phyloP scores from a whole-genome alignment of 768 basidiomycete genomes.

The Leucogyrophana mollusca region DNA sequence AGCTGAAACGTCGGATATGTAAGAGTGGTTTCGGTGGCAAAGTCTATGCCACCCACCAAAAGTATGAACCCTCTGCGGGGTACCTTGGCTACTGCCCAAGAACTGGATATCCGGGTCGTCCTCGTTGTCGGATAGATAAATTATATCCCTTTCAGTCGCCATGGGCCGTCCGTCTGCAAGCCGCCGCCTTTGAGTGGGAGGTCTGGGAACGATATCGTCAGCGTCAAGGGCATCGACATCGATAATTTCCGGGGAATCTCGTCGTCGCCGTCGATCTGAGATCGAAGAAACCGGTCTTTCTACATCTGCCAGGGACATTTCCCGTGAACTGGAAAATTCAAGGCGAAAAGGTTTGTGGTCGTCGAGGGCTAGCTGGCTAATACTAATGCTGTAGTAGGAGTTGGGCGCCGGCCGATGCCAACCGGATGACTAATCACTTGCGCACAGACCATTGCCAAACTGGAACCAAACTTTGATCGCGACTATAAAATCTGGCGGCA shows the following conservation, averaged over 20 bases:
- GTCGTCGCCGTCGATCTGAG: conserved; percentile 12
- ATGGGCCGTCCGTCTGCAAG: conserved; percentile 18
- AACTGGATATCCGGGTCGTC: conserved; percentile 33
- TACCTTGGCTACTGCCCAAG: conserved; percentile 21
- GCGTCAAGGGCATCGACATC: conserved; percentile 43
- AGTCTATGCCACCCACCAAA: conserved; percentile 13
- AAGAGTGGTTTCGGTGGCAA: not conserved
- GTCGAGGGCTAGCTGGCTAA: conserved; percentile 18
- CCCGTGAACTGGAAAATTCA: not conserved
- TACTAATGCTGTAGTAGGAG: no score
- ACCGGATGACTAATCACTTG: conserved; percentile 20
- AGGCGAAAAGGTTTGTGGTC: conserved; percentile 4
- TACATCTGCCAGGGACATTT: conserved; percentile 21
- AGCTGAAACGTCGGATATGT: conserved; percentile 6
- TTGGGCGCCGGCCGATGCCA: conserved; percentile 7
- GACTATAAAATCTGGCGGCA: conserved; percentile 31
- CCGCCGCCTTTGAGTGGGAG: conserved; percentile 23
- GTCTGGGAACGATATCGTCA: conserved; percentile 27
- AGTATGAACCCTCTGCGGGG: conserved; percentile 8
- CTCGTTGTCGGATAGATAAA: conserved; percentile 40
- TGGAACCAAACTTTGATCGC: conserved; percentile 18
- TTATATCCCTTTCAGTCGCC: conserved; percentile 20
- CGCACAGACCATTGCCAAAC: conserved; percentile 33
- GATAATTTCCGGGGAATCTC: conserved; percentile 34
- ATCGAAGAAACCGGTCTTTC: conserved; percentile 2